These are phyloP conservation scores for Prunus padus DNA, from an alignment of 306 rosid genomes.

Conservation along the genomic window DNA sequence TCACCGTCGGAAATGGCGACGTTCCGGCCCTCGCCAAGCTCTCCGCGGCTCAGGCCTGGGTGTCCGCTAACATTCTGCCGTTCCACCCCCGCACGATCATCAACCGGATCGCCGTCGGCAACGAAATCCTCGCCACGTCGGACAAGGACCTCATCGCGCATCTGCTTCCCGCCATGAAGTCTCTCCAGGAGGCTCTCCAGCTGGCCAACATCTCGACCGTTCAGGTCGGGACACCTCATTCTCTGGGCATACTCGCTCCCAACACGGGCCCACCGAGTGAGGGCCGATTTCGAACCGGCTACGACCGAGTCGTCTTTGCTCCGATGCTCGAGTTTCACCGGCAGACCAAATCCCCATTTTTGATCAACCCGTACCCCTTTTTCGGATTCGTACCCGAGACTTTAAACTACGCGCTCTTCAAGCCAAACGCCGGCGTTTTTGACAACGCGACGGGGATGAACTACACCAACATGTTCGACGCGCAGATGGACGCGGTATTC, in stretches of 20 bases:
- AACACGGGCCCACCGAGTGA: slow-evolving; percentile 70
- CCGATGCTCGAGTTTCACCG: slow-evolving; percentile 69
- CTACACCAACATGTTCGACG: slow-evolving; percentile 92
- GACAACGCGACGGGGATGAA: slow-evolving; percentile 49
- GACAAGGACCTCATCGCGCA: slow-evolving; percentile 70
- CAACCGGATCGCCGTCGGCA: slow-evolving; percentile 71
- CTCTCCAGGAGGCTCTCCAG: slow-evolving; percentile 48
- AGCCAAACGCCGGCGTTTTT: slow-evolving; percentile 69
- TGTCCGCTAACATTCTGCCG: slow-evolving; percentile 56
- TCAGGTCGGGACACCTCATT: slow-evolving; percentile 69
- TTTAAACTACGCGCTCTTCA: slow-evolving; percentile 60
- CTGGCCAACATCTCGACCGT: slow-evolving; percentile 49
- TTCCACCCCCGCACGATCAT: slow-evolving; percentile 53
- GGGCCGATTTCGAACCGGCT: slow-evolving; percentile 63
- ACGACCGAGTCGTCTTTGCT: slow-evolving; percentile 52
- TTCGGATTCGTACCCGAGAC: slow-evolving; percentile 47
- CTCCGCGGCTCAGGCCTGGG: slow-evolving; percentile 63
- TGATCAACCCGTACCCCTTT: slow-evolving; percentile 84
- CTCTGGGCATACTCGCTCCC: slow-evolving; percentile 64
- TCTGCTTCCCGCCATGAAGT: slow-evolving; percentile 67
- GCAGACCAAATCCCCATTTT: slow-evolving; percentile 59
- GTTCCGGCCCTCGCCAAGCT: slow-evolving; percentile 58
- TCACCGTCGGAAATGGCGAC: slow-evolving; percentile 60
- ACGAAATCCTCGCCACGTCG: slow-evolving; percentile 82
- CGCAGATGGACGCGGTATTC: slow-evolving; percentile 79